Evolutionary conservation across 2,329 filamentous ascomycete genomes (phyloP).

Genomic region (Elsinoe perseae): DNA sequence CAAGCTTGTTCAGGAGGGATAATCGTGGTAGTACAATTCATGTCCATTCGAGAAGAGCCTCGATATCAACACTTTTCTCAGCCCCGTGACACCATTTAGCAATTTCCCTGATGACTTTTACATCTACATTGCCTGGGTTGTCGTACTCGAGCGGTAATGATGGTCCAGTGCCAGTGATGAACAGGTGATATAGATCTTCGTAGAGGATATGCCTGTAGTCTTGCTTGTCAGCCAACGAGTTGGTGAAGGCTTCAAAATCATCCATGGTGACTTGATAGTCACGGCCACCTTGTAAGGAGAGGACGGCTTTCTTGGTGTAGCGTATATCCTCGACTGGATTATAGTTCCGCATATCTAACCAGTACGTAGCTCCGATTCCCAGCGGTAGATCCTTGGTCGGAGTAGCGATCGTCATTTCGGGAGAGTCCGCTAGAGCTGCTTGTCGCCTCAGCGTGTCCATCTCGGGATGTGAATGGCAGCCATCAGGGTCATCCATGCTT

Average conservation of each 20-base stretch:
- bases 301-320: background rate
- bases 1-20: background rate
- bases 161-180: background rate
- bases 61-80: background rate
- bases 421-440: slow-evolving; percentile 2
- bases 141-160: background rate
- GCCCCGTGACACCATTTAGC: background rate
- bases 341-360: slow-evolving; percentile 12
- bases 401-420: background rate
- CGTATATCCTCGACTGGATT: background rate
- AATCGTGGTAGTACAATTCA: background rate
- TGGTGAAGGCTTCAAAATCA: background rate
- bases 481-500: background rate
- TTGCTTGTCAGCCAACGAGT: background rate
- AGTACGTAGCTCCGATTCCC: slow-evolving; percentile 1
- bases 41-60: background rate
- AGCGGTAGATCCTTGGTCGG: background rate
- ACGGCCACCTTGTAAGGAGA: slow-evolving; percentile 4
- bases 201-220: background rate
- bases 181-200: slow-evolving; percentile 2
- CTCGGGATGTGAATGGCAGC: background rate
- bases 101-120: background rate
- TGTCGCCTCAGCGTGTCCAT: background rate
- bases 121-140: background rate
- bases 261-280: slow-evolving; percentile 13